Evolutionary conservation across 306 rosid genomes (phyloP).

Genomic region (Sophora flavescens): DNA sequence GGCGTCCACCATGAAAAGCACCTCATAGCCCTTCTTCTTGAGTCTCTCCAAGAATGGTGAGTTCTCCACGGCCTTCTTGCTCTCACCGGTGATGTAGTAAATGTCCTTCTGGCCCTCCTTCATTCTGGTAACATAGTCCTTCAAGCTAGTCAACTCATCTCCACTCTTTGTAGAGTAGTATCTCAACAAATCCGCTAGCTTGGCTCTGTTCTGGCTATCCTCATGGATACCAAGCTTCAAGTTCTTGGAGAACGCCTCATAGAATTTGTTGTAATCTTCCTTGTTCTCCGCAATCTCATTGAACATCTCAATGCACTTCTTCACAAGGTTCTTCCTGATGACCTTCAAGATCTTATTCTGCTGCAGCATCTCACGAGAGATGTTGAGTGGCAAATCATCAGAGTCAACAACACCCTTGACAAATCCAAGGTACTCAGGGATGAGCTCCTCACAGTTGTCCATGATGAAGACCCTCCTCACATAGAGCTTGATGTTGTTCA

Average conservation of each 20-base stretch:
- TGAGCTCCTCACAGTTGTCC: slow-evolving; percentile 77
- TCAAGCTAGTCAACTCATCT: slow-evolving; percentile 71
- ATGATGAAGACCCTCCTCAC: slow-evolving; percentile 73
- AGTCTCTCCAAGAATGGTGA: slow-evolving; percentile 72
- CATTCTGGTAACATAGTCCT: slow-evolving; percentile 71
- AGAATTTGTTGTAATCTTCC: slow-evolving; percentile 64
- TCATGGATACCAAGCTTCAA: slow-evolving; percentile 70
- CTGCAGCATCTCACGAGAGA: slow-evolving; percentile 69
- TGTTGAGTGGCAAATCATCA: slow-evolving; percentile 71
- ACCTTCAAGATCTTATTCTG: slow-evolving; percentile 76
- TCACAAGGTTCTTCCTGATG: slow-evolving; percentile 69
- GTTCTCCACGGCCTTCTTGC: slow-evolving; percentile 70
- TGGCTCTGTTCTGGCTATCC: slow-evolving; percentile 68
- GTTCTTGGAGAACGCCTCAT: slow-evolving; percentile 70
- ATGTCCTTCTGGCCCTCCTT: slow-evolving; percentile 74
- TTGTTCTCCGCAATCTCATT: slow-evolving; percentile 72
- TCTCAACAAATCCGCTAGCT: slow-evolving; percentile 67
- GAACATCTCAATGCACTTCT: slow-evolving; percentile 78
- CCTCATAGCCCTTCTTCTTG: slow-evolving; percentile 71
- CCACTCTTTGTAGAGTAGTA: slow-evolving; percentile 72
- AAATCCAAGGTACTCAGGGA: slow-evolving; percentile 70
- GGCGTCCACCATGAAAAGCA: slow-evolving; percentile 71
- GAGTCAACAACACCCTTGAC: slow-evolving; percentile 75
- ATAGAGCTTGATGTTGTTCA: slow-evolving; percentile 73
- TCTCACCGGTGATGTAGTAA: slow-evolving; percentile 69